Conservation (phyloP, 2,329 filamentous ascomycete species). For the Bipolaris gigantea region DNA sequence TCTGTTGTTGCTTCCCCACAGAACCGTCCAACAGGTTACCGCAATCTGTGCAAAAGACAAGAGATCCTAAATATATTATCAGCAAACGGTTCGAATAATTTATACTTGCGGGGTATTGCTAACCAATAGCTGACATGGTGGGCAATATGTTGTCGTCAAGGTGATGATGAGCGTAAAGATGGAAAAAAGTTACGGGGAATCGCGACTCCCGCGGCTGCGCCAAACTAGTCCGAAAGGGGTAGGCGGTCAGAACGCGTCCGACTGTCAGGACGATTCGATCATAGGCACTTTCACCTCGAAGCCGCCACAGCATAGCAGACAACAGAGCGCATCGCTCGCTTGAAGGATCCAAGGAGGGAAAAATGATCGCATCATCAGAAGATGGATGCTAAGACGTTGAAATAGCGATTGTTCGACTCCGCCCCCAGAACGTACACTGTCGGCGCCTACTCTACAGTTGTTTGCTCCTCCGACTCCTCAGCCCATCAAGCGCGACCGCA, state of each 20-base stretch:
- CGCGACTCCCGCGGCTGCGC: conserved; percentile 19
- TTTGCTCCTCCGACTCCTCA: conserved; percentile 4
- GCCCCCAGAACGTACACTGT: conserved; percentile 2
- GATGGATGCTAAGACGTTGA: conserved; percentile 20
- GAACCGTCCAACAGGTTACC: conserved; percentile 85
- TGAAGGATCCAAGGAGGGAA: conserved; percentile 1
- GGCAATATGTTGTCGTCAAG: conserved; percentile 3
- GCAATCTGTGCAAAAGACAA: conserved; percentile 92
- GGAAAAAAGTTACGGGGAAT: conserved; percentile 28
- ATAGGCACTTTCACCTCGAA: conserved; percentile 3
- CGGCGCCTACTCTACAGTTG: conserved; percentile 3
- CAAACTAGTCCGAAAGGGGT: conserved; percentile 18
- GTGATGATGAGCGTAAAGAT: neutral
- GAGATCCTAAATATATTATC: conserved; percentile 21
- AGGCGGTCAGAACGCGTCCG: conserved; percentile 36
- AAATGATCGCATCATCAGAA: conserved; percentile 7
- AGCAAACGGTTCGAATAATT: neutral
- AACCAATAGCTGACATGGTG: conserved; percentile 80
- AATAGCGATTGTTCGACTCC: conserved; percentile 11
- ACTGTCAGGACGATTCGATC: conserved; percentile 5
- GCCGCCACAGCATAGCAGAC: neutral
- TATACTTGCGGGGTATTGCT: conserved; percentile 48
- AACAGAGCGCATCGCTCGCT: conserved; percentile 8
- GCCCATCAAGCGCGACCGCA: conserved; percentile 10
- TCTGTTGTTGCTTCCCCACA: conserved; percentile 64